A percentile compares a stretch with the other conserved stretches of the same genome.
These are phyloP conservation scores for Saksenaea vasiformis DNA, from an alignment of 371 early-diverging fungal species.

Conservation along the genomic window DNA sequence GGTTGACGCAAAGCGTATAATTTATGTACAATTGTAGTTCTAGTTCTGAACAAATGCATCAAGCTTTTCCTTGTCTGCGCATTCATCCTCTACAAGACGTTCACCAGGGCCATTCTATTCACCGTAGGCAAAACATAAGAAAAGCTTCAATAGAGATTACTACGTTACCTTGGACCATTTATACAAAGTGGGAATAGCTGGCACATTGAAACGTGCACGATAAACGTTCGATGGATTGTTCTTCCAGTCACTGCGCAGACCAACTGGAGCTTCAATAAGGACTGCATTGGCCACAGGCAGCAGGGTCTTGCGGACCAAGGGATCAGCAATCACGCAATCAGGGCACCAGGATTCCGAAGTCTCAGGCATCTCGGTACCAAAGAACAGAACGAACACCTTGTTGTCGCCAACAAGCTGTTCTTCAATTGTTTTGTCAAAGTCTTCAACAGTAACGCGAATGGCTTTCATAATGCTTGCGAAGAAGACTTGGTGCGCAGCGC, in stretches of 20 bases:
- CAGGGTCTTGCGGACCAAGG: slow-evolving; percentile 49
- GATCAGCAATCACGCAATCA: slow-evolving; percentile 60
- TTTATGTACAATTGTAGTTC: background rate
- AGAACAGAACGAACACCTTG: slow-evolving; percentile 47
- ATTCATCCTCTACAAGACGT: slow-evolving; percentile 50
- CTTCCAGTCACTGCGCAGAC: slow-evolving; percentile 59
- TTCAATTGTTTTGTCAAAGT: slow-evolving; percentile 37
- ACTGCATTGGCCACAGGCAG: slow-evolving; percentile 39
- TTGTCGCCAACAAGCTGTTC: slow-evolving; percentile 28
- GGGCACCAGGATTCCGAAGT: slow-evolving; percentile 66
- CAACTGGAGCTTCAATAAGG: slow-evolving; percentile 56
- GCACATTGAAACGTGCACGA: slow-evolving; percentile 46
- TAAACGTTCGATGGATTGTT: slow-evolving; percentile 48
- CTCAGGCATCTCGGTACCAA: slow-evolving; percentile 40
- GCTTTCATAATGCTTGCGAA: slow-evolving; percentile 16
- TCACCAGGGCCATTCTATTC: slow-evolving; percentile 43
- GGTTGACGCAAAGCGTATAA: background rate
- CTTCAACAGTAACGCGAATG: slow-evolving; percentile 24
- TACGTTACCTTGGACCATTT: slow-evolving; percentile 55
- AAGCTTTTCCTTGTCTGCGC: slow-evolving; percentile 46
- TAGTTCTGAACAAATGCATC: slow-evolving; percentile 32
- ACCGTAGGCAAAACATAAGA: background rate
- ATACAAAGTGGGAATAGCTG: slow-evolving; percentile 59
- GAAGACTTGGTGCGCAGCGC: background rate
- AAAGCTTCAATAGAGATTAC: slow-evolving; percentile 3